A percentile compares a stretch with the other conserved stretches of the same genome.
phyloP scores from a whole-genome alignment of 371 early-diverging fungal genomes.

The Dinochytrium kinnereticum region DNA sequence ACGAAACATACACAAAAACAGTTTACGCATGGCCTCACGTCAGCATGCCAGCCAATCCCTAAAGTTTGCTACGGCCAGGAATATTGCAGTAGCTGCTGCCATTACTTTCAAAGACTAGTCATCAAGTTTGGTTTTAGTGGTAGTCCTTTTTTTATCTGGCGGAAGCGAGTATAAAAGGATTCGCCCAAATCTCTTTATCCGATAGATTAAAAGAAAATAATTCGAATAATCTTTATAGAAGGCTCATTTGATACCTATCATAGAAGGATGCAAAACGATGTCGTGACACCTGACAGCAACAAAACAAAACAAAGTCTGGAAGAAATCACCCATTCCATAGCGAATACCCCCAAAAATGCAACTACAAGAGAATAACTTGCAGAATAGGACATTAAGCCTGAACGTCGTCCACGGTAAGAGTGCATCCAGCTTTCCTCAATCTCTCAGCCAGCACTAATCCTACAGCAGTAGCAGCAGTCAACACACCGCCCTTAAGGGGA shows the following conservation, averaged over 20 bases:
- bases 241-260: not conserved
- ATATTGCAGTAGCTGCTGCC: too few relatives aligned
- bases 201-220: too few relatives aligned
- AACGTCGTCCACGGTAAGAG: slow-evolving; percentile 55
- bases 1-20: too few relatives aligned
- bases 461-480: slow-evolving; percentile 76
- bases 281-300: not conserved
- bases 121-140: too few relatives aligned
- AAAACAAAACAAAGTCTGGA: not conserved
- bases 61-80: too few relatives aligned
- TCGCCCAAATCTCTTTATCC: too few relatives aligned
- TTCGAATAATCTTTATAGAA: too few relatives aligned
- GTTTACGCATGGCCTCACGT: too few relatives aligned
- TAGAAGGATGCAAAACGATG: not conserved
- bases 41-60: too few relatives aligned
- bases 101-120: too few relatives aligned
- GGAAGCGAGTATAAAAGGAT: too few relatives aligned
- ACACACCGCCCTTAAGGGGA: slow-evolving; percentile 50
- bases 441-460: slow-evolving; percentile 69
- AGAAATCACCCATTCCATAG: not conserved
- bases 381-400: not conserved
- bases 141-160: too few relatives aligned
- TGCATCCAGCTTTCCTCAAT: slow-evolving; percentile 62
- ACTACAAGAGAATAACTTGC: not conserved
- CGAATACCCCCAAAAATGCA: not conserved